Evolutionary conservation across 2,329 filamentous ascomycete genomes (phyloP).

Genomic region (Diaporthe citri): DNA sequence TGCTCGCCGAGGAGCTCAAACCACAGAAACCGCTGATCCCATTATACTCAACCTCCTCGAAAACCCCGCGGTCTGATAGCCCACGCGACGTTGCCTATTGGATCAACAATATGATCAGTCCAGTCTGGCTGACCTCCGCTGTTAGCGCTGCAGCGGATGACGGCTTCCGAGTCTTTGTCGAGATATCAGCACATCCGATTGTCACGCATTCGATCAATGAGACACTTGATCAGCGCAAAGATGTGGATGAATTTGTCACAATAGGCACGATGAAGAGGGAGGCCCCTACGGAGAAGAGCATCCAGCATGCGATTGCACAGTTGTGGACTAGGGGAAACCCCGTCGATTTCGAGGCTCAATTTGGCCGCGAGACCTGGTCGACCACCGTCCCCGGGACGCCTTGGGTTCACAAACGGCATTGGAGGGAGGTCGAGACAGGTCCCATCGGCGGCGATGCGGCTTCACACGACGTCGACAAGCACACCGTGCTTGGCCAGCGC

Average conservation of each 20-base stretch:
- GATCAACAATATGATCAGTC: background rate
- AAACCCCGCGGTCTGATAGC: background rate
- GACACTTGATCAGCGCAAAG: background rate
- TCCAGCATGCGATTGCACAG: background rate
- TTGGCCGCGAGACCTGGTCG: background rate
- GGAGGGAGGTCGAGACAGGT: background rate
- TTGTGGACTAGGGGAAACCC: background rate
- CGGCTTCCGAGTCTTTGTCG: background rate
- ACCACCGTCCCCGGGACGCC: background rate
- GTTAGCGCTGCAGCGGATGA: background rate
- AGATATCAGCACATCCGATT: background rate
- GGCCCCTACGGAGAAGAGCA: background rate
- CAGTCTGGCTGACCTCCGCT: background rate
- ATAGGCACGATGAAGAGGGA: slow-evolving; percentile 1
- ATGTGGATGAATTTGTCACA: background rate
- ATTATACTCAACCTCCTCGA: background rate
- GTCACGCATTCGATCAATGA: background rate
- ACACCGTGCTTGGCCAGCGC: background rate
- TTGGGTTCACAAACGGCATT: background rate
- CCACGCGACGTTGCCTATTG: background rate
- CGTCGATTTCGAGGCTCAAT: background rate
- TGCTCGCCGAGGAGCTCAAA: background rate
- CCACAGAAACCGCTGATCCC: background rate
- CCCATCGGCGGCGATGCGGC: background rate
- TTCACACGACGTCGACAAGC: background rate